Conservation (phyloP, 768 basidiomycete genomes). For the Termitomyces sp. region DNA sequence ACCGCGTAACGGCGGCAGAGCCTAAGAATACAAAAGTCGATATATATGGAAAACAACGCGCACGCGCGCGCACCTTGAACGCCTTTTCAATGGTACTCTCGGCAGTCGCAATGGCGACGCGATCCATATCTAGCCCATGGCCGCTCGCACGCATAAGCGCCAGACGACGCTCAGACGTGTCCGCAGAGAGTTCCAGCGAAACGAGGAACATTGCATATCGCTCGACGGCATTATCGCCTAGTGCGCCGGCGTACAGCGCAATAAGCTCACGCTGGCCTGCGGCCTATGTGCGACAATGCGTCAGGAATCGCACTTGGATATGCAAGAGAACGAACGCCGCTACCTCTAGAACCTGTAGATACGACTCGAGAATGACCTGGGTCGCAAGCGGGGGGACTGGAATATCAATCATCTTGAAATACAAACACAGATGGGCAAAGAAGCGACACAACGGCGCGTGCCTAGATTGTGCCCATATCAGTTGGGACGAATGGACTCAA, state of each 20-base stretch:
- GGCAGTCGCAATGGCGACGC: conserved; percentile 77
- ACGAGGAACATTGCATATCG: conserved; percentile 90
- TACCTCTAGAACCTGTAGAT: conserved; percentile 84
- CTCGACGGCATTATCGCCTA: conserved; percentile 88
- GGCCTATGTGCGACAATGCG: conserved; percentile 28
- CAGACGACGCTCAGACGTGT: conserved; percentile 56
- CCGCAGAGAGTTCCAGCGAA: conserved; percentile 60
- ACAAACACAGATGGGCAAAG: conserved; percentile 90
- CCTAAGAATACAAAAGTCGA: conserved; percentile 22
- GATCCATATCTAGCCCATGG: conserved; percentile 77
- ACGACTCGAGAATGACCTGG: conserved; percentile 82
- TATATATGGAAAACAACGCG: too few species aligned
- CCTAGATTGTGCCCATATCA: conserved; percentile 23
- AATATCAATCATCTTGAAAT: conserved; percentile 76
- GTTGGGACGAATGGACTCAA: too few species aligned
- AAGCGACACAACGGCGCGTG: conserved; percentile 78
- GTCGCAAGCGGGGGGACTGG: conserved; percentile 68
- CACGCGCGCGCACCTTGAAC: conserved; percentile 42
- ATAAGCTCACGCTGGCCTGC: conserved; percentile 83
- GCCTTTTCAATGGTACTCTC: conserved; percentile 70
- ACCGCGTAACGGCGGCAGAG: conserved; percentile 48
- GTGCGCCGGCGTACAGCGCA: conserved; percentile 87
- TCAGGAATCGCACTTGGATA: too few species aligned
- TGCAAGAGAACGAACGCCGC: too few species aligned
- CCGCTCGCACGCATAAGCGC: conserved; percentile 75